Evolutionary conservation across 2,329 filamentous ascomycete genomes (phyloP).

Genomic region (Epichloe baconii): DNA sequence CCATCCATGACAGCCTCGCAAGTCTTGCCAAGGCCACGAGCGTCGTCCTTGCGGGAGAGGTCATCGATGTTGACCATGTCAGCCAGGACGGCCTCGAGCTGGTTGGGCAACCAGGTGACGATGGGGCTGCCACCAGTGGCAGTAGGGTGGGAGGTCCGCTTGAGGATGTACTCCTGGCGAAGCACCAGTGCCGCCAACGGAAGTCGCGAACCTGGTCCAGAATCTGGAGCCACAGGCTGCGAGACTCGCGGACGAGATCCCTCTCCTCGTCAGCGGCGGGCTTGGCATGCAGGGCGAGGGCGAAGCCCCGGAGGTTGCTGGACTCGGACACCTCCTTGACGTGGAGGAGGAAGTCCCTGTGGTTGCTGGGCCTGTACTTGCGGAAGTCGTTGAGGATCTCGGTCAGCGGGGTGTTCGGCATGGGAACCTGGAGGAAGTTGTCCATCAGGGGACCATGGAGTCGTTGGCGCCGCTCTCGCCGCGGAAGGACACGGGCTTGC

Average conservation of each 20-base stretch:
- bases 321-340: slow-evolving; percentile 40
- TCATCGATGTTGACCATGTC: slow-evolving; percentile 52
- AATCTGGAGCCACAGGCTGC: slow-evolving; percentile 48
- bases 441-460: slow-evolving; percentile 82
- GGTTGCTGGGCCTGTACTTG: slow-evolving; percentile 76
- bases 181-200: slow-evolving; percentile 76
- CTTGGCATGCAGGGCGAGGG: slow-evolving; percentile 24
- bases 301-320: slow-evolving; percentile 45
- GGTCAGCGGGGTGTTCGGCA: slow-evolving; percentile 82
- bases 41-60: slow-evolving; percentile 24
- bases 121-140: slow-evolving; percentile 73
- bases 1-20: slow-evolving; percentile 53
- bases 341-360: slow-evolving; percentile 70
- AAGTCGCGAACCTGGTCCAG: slow-evolving; percentile 71
- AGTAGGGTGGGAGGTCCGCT: slow-evolving; percentile 61
- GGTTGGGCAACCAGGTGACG: slow-evolving; percentile 74
- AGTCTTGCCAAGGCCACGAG: slow-evolving; percentile 30
- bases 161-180: slow-evolving; percentile 77
- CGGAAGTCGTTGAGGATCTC: slow-evolving; percentile 82
- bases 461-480: slow-evolving; percentile 93
- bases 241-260: slow-evolving; percentile 38
- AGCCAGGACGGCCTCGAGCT: slow-evolving; percentile 59
- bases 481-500: slow-evolving; percentile 64
- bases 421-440: slow-evolving; percentile 71
- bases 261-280: slow-evolving; percentile 15